These are phyloP conservation scores for Leishmania major DNA, from an alignment of 208 protist species.

Conservation along the genomic window DNA sequence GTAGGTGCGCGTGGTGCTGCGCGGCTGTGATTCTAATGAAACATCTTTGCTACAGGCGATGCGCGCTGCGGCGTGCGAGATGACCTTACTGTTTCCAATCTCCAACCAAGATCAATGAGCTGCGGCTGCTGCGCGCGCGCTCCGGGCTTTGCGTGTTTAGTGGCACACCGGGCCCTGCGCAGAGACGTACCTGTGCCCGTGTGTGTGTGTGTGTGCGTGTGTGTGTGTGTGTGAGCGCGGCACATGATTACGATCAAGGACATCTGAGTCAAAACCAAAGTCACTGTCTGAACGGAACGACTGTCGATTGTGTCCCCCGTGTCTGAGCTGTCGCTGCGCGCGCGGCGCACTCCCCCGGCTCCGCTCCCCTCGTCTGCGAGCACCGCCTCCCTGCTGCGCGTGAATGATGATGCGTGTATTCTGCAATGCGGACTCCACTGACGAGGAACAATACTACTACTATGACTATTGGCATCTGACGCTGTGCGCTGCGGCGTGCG, in stretches of 20 bases:
- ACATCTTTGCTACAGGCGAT: no score
- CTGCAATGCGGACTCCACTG: constrained; percentile 29
- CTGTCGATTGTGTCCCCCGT: constrained; percentile 43
- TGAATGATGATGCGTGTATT: constrained; percentile 36
- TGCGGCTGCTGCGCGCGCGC: background rate
- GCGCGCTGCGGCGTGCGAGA: no score
- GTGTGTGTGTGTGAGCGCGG: constrained; percentile 1
- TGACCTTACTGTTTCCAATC: no score
- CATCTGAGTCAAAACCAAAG: constrained; percentile 38
- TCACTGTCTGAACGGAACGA: constrained; percentile 16
- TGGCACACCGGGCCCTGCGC: background rate
- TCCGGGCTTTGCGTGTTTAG: background rate
- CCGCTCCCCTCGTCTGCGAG: background rate
- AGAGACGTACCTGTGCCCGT: no score
- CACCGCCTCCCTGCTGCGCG: background rate
- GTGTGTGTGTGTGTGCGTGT: no score
- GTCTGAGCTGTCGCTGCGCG: constrained; percentile 26
- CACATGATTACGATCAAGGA: constrained; percentile 37
- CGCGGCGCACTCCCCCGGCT: background rate
- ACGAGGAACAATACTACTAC: constrained; percentile 32
- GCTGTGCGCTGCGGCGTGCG: background rate
- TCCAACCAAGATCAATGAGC: no score
- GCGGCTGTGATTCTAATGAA: no score
- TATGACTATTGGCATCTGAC: constrained; percentile 46
- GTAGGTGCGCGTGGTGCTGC: no score